Evolutionary conservation across 1,284 basidiomycete genomes (phyloP), one percentile per base, ranked within the genome.

Genomic region (Leucoagaricus sp.): DNA sequence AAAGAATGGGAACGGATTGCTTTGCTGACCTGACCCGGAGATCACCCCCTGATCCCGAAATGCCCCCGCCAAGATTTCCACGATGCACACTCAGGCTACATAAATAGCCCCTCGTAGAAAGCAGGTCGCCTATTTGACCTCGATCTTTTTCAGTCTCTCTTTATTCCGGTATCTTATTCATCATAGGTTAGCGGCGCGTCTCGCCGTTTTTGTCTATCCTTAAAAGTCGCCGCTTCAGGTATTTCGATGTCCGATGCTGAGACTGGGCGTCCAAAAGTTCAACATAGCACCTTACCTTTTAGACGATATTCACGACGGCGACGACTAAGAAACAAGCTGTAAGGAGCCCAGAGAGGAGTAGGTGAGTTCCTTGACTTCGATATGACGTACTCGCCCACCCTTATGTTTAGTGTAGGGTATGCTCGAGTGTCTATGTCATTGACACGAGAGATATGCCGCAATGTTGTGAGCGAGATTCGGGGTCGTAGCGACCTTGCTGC

Each of bases 381-480:
- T 23, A 15, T 31, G 8, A 21, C 26, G 44, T 21, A 28, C 33
- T 40, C 42, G 23, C n/a, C 36, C 34, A 44, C 33, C 51, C 50
- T 34, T 23, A 58, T 29, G 46, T 48, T 8, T 17, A 33, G 44
- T 48, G 34, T 63, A 72, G 69, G 72, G 70, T 71, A 75, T 75
- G 74, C 69, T 63, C 60, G 60, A 56, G 59, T 53, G 58, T 72
- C 65, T 61, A 86, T 85, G 84, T 80, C 80, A 64, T 66, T 84
- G 59, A 80, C 84, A 59, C 70, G 76, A 65, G 84, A 86, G 72
- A 76, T 75, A 50, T 83, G 80, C 72, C 76, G 75, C 67, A 76
- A 76, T 62, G 79, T 87, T 64, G 78, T 80, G 46, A 75, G 75
- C 63, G 66, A 80, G 69, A 75, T 83, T 59, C 72, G 69, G 51